A percentile compares a stretch with the other conserved stretches of the same genome.
Evolutionary conservation across 441 rosid species (phyloP).

Genomic region (Pelargonium fulgidum): DNA sequence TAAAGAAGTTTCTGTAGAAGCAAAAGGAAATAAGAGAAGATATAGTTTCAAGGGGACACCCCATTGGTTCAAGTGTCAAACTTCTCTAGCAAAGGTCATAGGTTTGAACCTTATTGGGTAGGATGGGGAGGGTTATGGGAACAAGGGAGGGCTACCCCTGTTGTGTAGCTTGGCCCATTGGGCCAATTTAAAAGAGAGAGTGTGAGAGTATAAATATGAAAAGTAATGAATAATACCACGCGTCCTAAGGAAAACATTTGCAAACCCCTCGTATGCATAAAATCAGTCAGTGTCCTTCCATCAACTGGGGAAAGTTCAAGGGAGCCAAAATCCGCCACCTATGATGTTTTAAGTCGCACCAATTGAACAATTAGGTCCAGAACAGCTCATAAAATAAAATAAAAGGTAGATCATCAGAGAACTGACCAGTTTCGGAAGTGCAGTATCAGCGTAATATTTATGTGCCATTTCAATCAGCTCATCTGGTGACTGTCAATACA

Average conservation of each 20-base stretch:
- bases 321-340: conserved; percentile 89
- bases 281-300: conserved; percentile 78
- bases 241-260: conserved; percentile 65
- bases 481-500: conserved; percentile 45
- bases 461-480: conserved; percentile 73
- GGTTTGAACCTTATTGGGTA: too few species aligned
- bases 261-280: conserved; percentile 82
- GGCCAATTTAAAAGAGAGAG: neutral
- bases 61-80: too few species aligned
- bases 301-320: conserved; percentile 84
- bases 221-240: conserved; percentile 44
- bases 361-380: conserved; percentile 19
- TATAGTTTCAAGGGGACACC: too few species aligned
- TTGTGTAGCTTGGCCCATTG: too few species aligned
- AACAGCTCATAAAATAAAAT: conserved; percentile 9
- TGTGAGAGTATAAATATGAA: conserved; percentile 8
- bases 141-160: too few species aligned
- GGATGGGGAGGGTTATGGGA: neutral
- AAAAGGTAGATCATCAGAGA: conserved; percentile 19
- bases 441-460: conserved; percentile 62
- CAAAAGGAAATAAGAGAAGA: neutral
- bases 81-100: too few species aligned
- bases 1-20: neutral
- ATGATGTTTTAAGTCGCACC: conserved; percentile 21
- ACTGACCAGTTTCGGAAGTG: conserved; percentile 76